These are phyloP conservation scores for button mushroom (Agaricus bisporus) DNA, from an alignment of 768 basidiomycete genomes.

Conservation along the genomic window DNA sequence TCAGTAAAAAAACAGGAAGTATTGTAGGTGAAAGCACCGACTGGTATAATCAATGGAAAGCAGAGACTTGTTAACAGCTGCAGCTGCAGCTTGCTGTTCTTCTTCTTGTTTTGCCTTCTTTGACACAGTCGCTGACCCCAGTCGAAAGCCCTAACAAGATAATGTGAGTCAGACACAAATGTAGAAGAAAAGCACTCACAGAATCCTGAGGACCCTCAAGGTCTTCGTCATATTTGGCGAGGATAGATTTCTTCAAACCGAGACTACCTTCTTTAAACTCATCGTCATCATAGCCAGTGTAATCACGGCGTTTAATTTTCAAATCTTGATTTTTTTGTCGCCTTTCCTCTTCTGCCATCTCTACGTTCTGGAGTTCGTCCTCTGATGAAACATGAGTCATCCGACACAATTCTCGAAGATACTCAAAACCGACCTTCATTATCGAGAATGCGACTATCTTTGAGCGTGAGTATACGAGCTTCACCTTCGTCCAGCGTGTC, in stretches of 20 bases:
- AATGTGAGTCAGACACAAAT: background rate
- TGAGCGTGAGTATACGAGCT: conserved; percentile 91
- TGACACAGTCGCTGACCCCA: conserved; percentile 57
- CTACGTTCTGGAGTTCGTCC: conserved; percentile 96
- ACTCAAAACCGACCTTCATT: conserved; percentile 65
- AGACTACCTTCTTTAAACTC: conserved; percentile 75
- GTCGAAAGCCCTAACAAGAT: conserved; percentile 67
- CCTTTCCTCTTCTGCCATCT: conserved; percentile 86
- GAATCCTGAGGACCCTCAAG: conserved; percentile 69
- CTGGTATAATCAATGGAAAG: conserved; percentile 88
- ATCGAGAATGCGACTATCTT: conserved; percentile 92
- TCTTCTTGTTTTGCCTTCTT: conserved; percentile 33
- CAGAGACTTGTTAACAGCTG: conserved; percentile 72
- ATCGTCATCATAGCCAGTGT: conserved; percentile 95
- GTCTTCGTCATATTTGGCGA: conserved; percentile 93
- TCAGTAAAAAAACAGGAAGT: conserved; percentile 13
- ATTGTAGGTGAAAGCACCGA: conserved; percentile 32
- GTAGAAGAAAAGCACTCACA: conserved; percentile 31
- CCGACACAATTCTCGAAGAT: background rate
- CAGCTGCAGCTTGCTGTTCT: conserved; percentile 46
- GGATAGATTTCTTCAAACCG: conserved; percentile 76
- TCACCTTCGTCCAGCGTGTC: conserved; percentile 91
- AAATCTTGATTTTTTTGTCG: conserved; percentile 73
- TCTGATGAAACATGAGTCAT: conserved; percentile 41
- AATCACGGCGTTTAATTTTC: conserved; percentile 85